A percentile compares a stretch with the other conserved stretches of the same genome.
Evolutionary conservation across 2,329 filamentous ascomycete genomes (phyloP).

Genomic region (Leptographium radiaticola): DNA sequence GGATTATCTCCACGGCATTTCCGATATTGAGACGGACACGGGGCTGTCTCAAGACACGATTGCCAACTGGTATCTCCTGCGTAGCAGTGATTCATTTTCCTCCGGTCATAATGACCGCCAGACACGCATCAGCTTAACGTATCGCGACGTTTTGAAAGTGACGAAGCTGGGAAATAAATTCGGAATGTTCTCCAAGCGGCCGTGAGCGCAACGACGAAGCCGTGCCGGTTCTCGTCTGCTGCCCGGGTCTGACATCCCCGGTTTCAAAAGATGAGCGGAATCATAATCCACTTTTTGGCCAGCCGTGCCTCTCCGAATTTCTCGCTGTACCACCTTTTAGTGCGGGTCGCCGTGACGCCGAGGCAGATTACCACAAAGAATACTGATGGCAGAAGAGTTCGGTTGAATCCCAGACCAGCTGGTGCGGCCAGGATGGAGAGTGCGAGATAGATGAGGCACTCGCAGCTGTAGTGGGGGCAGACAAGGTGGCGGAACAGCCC

Average conservation of each 20-base stretch:
- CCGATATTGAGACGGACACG: constrained; percentile 51
- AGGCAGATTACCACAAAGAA: constrained; percentile 69
- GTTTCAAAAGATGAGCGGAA: constrained; percentile 51
- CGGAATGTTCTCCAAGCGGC: constrained; percentile 26
- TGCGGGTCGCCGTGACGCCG: constrained; percentile 66
- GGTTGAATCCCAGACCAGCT: constrained; percentile 50
- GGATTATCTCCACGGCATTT: constrained; percentile 62
- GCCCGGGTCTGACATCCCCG: not conserved
- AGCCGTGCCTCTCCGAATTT: constrained; percentile 61
- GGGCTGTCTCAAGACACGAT: constrained; percentile 48
- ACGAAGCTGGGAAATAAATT: constrained; percentile 59
- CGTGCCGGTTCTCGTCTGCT: not conserved
- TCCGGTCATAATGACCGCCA: constrained; percentile 43
- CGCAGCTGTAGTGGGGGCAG: constrained; percentile 85
- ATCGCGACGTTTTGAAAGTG: constrained; percentile 75
- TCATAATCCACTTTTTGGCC: constrained; percentile 56
- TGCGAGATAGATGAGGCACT: constrained; percentile 73
- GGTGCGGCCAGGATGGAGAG: constrained; percentile 65
- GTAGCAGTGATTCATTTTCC: constrained; percentile 29
- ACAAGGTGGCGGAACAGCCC: constrained; percentile 60
- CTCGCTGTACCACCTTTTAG: constrained; percentile 62
- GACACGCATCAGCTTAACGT: constrained; percentile 62
- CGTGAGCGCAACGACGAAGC: not conserved
- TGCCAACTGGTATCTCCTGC: constrained; percentile 59
- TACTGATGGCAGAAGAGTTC: constrained; percentile 55